phyloP scores from a whole-genome alignment of 176 grass and related monocot species.

The Dendrocalamus sinicus region DNA sequence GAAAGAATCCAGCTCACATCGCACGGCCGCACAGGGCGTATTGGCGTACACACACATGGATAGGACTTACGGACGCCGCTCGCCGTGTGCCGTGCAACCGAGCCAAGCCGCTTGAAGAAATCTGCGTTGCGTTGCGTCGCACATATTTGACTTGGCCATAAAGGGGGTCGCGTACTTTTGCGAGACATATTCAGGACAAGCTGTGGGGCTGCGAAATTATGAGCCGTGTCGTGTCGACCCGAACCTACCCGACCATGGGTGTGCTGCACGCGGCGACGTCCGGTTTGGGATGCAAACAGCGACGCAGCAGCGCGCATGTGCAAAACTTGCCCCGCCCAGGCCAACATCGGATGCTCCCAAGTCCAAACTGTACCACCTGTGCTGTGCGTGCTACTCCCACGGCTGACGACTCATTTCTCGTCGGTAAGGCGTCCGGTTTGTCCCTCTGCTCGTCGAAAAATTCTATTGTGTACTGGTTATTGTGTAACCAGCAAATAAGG shows the following conservation, averaged over 20 bases:
- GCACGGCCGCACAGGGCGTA: background rate
- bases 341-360: slow-evolving; percentile 30
- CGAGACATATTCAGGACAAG: slow-evolving; percentile 32
- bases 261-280: background rate
- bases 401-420: background rate
- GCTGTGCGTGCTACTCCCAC: background rate
- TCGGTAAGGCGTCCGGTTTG: background rate
- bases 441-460: background rate
- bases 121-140: background rate
- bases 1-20: background rate
- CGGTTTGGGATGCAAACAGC: background rate
- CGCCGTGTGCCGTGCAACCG: background rate
- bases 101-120: background rate
- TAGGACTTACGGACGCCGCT: background rate
- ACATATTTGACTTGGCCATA: background rate
- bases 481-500: too few relatives aligned
- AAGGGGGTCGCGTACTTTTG: slow-evolving; percentile 14
- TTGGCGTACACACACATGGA: background rate
- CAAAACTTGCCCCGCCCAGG: background rate
- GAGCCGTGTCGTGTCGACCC: background rate
- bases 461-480: too few relatives aligned
- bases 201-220: background rate
- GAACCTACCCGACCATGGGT: background rate
- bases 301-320: background rate
- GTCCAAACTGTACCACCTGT: background rate